Evolutionary conservation across 2,329 filamentous ascomycete genomes (phyloP), one percentile per base, ranked within the genome.

Genomic region (Zasmidium cellare): DNA sequence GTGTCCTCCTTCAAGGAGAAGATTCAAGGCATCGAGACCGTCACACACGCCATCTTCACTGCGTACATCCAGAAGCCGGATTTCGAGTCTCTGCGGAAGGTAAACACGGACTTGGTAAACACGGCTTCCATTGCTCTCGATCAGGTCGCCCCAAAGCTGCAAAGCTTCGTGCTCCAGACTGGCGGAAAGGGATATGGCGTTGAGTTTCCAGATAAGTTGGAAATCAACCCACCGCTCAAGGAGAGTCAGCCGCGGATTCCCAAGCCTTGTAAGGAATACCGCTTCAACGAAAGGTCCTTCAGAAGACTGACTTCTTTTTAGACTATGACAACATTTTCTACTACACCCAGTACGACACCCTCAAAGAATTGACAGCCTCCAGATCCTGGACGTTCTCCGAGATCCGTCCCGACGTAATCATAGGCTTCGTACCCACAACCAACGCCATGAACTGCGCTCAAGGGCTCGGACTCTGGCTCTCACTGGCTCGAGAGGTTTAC

Each of bases 1-100:
- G 28, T 31, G 28, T 31, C 28, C 14, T 14, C 14, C 28, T 7
- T 31, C 7, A 14, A 7, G 14, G 28, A 31, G 28, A 31, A 31
- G 28, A 31, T 31, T 14, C 28, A 7, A 7, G 28, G 28, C 28
- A 38, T 49, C 46, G 46, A 49, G 3, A 45, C 22, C 35, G 72
- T 78, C 2, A 79, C 75, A 16, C 76, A 79, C 67, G 72, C 77
- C n/a, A 76, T 76, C 63, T 79, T 76, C 53, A 51, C 60, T 6
- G 54, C 57, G 2, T 62, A 62, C 22, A 51, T 58, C 44, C 53
- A 58, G 35, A 50, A 55, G 14, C 38, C 25, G 14, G 45, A 45
- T 51, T 60, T 52, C 31, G 46, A 54, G 9, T 47, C 53, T 14
- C 49, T 61, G 3, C 28, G 54, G 7, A 38, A 51, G 2, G 24